Conservation (phyloP, 1,284 basidiomycete species). For the Ceratobasidium sp. region DNA sequence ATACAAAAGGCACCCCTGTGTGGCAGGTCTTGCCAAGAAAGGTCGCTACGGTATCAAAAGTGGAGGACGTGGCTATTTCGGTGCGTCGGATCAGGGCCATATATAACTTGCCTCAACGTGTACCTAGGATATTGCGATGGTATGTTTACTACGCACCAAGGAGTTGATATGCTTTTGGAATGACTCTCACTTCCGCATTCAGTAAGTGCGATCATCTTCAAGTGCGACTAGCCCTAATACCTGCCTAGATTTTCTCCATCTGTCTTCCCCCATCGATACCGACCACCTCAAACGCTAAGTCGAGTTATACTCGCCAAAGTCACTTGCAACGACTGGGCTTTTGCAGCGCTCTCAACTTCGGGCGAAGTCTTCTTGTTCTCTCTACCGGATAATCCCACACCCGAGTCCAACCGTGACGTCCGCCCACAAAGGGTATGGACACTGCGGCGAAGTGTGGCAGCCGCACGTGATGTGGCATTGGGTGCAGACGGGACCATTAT, state of each 20-base stretch:
- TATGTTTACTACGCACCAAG: conserved; percentile 70
- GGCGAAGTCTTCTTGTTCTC: conserved; percentile 93
- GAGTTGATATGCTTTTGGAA: conserved; percentile 88
- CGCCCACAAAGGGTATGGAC: conserved; percentile 28
- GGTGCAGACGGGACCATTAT: conserved; percentile 89
- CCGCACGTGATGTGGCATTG: conserved; percentile 79
- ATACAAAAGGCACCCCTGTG: conserved; percentile 75
- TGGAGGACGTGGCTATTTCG: conserved; percentile 73
- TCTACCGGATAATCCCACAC: conserved; percentile 54
- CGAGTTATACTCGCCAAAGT: conserved; percentile 82
- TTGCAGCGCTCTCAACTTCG: conserved; percentile 84
- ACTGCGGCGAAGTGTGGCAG: conserved; percentile 8
- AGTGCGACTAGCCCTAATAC: conserved; percentile 57
- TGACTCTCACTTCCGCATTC: conserved; percentile 76
- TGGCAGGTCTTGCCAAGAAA: conserved; percentile 82
- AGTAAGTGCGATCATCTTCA: conserved; percentile 71
- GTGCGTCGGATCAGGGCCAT: conserved; percentile 53
- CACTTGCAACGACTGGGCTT: conserved; percentile 78
- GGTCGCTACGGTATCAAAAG: conserved; percentile 78
- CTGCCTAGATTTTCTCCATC: conserved; percentile 9
- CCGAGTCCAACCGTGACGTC: conserved; percentile 38
- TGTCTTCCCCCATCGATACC: conserved; percentile 64
- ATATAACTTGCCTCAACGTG: conserved; percentile 2
- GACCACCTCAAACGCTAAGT: conserved; percentile 74
- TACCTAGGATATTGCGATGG: conserved; percentile 76